Base-by-base conservation (phyloP, 495 filamentous ascomycete genomes). In the Astrocystis sublimbata region DNA sequence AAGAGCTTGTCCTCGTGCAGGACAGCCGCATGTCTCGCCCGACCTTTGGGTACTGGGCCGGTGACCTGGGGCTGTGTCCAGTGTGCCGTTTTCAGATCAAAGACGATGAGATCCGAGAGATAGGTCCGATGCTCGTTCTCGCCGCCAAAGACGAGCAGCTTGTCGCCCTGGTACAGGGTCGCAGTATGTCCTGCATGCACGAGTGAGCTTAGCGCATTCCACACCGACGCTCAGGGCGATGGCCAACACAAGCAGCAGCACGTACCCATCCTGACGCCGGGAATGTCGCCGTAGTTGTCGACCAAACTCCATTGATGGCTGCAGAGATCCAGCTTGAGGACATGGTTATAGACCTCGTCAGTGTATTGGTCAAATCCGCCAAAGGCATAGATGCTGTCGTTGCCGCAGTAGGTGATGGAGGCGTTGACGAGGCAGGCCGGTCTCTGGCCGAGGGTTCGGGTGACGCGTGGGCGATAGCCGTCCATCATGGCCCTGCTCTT, bases 321-420 rank as follows among this genome's bases (percentile, higher is more conserved):
- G 63, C 88, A 83, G 55, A 98, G 78, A 73, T 98, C 91, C 31
- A 98, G 76, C 65, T 84, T 88, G 49, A 98, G 80, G 47, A 98
- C 94, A 78, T 98, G 96, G 71, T 98, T 98, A 80, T 98, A 98
- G 26, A 98, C 94, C 82, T 98, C 94, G 73, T 98, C 94, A 8
- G 94, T 98, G 71, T 94, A 98, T 72, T 97, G 93, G 71, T 98
- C 94, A 67, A 98, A 98, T n/a, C 94, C 94, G 12, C 94, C 94
- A 77, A 98, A 98, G 26, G 93, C 94, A 76, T 97, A 97, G 66
- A 98, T 97, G 71, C 90, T 86, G 76, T 97, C 92, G 74, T 96
- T 91, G 46, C 92, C 91, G 70, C 93, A 96, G 75, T 96, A 97
- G 17, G 94, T 98, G 54, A 98, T 92, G 13, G 96, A 97, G 57